These are phyloP conservation scores for Crithidia brevicula DNA, from an alignment of 208 protist species.

Conservation along the genomic window DNA sequence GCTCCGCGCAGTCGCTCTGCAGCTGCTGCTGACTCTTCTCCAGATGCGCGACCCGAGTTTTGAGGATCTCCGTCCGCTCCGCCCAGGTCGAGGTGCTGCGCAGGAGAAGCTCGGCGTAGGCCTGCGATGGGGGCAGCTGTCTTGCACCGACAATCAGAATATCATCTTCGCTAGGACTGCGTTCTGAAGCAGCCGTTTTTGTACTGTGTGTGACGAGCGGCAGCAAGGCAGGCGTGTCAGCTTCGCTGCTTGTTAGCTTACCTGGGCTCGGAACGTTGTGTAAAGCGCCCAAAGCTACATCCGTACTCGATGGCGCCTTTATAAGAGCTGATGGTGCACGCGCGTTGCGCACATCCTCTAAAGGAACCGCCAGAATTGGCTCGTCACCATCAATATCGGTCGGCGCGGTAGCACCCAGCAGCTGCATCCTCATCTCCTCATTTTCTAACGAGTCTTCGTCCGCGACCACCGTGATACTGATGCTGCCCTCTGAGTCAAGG, in stretches of 20 bases:
- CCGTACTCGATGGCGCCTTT: too few relatives aligned
- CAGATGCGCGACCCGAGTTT: constrained; percentile 46
- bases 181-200: neutral
- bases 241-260: too few relatives aligned
- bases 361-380: neutral
- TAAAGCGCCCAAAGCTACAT: too few relatives aligned
- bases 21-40: constrained; percentile 48
- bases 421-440: neutral
- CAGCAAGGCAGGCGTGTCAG: too few relatives aligned
- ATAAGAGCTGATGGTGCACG: too few relatives aligned
- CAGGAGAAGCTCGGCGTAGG: constrained; percentile 54
- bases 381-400: neutral
- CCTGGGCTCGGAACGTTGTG: too few relatives aligned
- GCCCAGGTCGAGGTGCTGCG: constrained; percentile 38
- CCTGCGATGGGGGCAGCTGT: constrained; percentile 42
- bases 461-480: constrained; percentile 4
- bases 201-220: neutral
- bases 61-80: constrained; percentile 39
- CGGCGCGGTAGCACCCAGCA: neutral
- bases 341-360: neutral
- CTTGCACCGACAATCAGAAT: constrained; percentile 50
- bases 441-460: neutral
- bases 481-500: constrained; percentile 6
- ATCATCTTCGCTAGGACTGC: constrained; percentile 20
- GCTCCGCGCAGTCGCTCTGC: constrained; percentile 58